These are phyloP conservation scores for Pyricularia grisea DNA, from an alignment of 2,329 filamentous ascomycete genomes.

Conservation along the genomic window DNA sequence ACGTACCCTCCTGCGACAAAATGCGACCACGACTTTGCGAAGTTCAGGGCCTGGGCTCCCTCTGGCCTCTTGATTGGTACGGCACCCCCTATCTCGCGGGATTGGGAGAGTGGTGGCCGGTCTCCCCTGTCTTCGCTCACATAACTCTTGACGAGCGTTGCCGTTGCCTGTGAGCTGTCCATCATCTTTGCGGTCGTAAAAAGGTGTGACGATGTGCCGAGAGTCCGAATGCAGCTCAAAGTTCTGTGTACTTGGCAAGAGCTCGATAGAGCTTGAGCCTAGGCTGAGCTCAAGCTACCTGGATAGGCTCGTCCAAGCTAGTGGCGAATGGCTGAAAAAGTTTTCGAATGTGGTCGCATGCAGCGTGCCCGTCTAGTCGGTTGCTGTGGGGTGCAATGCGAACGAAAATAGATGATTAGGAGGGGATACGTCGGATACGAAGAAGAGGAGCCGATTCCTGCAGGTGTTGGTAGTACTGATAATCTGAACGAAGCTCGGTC, in stretches of 20 bases:
- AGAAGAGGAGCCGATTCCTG: not conserved
- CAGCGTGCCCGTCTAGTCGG: not conserved
- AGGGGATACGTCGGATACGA: not conserved
- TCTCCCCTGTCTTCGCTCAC: not conserved
- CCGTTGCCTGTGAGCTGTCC: not conserved
- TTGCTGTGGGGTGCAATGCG: not conserved
- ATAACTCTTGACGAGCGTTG: conserved; percentile 2
- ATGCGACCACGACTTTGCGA: conserved; percentile 80
- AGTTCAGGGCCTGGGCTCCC: conserved; percentile 13
- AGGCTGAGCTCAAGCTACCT: not conserved
- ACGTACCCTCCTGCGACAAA: conserved; percentile 82
- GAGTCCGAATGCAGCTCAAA: not conserved
- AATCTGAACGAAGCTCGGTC: not conserved
- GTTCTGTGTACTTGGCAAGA: not conserved
- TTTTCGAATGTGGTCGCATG: not conserved
- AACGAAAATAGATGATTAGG: not conserved
- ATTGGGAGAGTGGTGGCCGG: conserved; percentile 1
- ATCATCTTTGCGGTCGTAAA: not conserved
- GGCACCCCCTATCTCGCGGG: conserved; percentile 4
- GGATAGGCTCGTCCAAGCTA: not conserved
- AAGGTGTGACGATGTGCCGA: not conserved
- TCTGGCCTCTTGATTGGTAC: not conserved
- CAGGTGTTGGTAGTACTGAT: not conserved
- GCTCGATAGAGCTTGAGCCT: not conserved
- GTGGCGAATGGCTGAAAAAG: not conserved